Base-by-base conservation (phyloP, 2,329 filamentous ascomycete genomes). In the Didymella sp. region DNA sequence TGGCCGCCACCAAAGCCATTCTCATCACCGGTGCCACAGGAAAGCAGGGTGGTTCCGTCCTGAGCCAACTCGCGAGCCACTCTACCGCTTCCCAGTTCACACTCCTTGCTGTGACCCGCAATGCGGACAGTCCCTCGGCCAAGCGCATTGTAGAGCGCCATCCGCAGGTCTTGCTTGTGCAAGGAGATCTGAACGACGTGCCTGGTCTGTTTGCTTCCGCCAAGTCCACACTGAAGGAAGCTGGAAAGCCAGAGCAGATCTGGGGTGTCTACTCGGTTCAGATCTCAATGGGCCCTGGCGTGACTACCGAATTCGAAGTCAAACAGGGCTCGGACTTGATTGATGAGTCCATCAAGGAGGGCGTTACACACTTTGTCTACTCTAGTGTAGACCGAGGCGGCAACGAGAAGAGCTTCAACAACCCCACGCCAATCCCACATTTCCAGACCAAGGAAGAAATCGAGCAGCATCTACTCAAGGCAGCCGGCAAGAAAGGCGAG, bases 231-330 rank as follows among this genome's bases (percentile, higher is more conserved):
- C 66, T 75, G 46, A 71, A 75, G 30, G 68, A 73, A n/a, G 71
- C 74, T 7, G 60, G 60, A 21, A 62, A 69, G 22, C 69, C 72
- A 0, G 59, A 68, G 12, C 59, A 73, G 50, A 79, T 87, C 54
- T 85, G 82, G 81, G 85, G 85, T 3, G 85, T 89, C 6, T 89
- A 84, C 73, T 85, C 82, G 21, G 85, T 89, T 0, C 85, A 87
- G 73, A 78, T 85, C 41, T 77, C 77, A 37, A 66, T 76, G 58
- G 79, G 77, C 42, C 73, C 74, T 40, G 78, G 74, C 48, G 74
- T 75, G 59, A 82, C 76, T 8, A 71, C 76, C 38, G 76, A 77
- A 33, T 68, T 70, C 60, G 82, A 85, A 72, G 79, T 84, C 59
- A 58, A 63, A 1, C 85, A 89, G 71, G 87, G 86, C 50, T 86